phyloP scores from a whole-genome alignment of 306 rosid genomes.

The Quercus parvula region DNA sequence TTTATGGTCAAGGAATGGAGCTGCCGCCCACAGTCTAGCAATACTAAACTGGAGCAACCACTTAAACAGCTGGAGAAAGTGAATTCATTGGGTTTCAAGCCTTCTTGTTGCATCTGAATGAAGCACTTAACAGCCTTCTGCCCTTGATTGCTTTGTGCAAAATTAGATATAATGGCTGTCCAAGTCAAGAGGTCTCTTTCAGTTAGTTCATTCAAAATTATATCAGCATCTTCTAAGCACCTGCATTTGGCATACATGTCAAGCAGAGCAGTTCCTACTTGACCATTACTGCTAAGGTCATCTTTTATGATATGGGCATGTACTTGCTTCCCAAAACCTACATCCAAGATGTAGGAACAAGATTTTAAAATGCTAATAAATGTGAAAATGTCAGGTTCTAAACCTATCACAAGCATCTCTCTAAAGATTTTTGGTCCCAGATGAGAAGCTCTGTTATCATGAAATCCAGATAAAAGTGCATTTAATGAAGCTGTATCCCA shows the following conservation, averaged over 20 bases:
- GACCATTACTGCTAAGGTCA: constrained; percentile 26
- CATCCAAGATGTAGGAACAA: constrained; percentile 27
- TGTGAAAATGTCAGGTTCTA: constrained; percentile 33
- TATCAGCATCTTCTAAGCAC: constrained; percentile 17
- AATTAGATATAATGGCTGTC: not conserved
- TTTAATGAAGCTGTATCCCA: constrained; percentile 31
- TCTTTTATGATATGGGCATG: constrained; percentile 31
- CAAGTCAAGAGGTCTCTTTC: constrained; percentile 2
- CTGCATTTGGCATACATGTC: constrained; percentile 37
- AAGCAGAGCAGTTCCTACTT: constrained; percentile 30
- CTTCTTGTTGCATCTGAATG: constrained; percentile 1
- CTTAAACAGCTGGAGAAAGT: not conserved
- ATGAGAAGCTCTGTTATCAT: constrained; percentile 16
- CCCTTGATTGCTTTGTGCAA: not conserved
- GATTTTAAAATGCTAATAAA: constrained; percentile 35
- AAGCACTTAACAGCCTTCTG: not conserved
- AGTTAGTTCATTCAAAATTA: not conserved
- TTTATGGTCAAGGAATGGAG: constrained; percentile 1
- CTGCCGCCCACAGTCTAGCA: not conserved
- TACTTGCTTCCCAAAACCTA: constrained; percentile 34
- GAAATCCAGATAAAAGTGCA: constrained; percentile 35
- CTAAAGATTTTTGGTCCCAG: constrained; percentile 27
- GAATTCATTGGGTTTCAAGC: not conserved
- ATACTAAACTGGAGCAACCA: not conserved
- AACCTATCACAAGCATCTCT: constrained; percentile 32